Evolutionary conservation across 2,329 filamentous ascomycete genomes (phyloP).

Genomic region (Neofusicoccum parvum): DNA sequence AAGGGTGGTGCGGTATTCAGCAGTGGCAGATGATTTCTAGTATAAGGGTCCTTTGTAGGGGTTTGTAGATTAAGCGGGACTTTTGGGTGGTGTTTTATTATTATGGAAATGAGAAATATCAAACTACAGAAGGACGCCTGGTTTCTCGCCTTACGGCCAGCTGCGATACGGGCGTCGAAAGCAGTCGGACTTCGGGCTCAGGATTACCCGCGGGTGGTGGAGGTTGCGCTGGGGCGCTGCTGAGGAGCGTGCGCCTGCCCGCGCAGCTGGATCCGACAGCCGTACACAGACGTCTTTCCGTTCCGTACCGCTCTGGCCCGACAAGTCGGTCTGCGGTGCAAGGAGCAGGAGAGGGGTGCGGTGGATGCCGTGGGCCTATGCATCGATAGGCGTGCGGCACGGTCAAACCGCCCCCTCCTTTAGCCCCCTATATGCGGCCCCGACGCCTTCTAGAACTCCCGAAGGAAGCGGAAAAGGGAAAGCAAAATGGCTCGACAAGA

Average conservation of each 20-base stretch:
- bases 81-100: background rate
- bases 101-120: conserved; percentile 15
- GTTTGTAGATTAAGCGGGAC: conserved; percentile 12
- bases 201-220: background rate
- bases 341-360: conserved; percentile 2
- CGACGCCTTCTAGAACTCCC: conserved; percentile 5
- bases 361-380: conserved; percentile 2
- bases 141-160: background rate
- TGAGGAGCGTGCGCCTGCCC: conserved; percentile 1
- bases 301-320: conserved; percentile 7
- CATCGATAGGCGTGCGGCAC: conserved; percentile 2
- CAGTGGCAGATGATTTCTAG: background rate
- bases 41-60: background rate
- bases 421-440: background rate
- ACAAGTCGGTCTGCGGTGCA: background rate
- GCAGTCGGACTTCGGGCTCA: background rate
- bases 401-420: background rate
- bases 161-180: background rate
- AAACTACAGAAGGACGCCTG: background rate
- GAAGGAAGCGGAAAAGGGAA: background rate
- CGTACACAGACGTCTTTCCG: background rate
- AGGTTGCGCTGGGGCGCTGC: background rate
- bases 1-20: background rate
- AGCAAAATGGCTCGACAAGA: background rate
- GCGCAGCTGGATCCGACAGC: background rate